Base-by-base conservation (phyloP, 441 rosid species). In the Jatropha multifida region DNA sequence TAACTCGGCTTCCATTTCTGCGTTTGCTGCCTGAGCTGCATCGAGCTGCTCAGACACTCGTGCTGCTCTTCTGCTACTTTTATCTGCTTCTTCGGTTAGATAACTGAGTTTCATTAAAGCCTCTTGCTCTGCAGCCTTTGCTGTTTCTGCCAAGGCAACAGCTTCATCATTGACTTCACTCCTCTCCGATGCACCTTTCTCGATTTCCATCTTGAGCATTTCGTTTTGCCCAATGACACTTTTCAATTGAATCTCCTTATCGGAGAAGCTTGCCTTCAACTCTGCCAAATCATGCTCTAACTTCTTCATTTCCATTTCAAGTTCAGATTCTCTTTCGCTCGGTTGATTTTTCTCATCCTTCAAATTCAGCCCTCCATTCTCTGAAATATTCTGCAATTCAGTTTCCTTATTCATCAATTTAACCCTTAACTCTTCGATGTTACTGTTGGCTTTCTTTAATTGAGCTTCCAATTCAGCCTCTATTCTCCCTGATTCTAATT, bases 1-100 rank as follows among this genome's bases (percentile, higher is more conserved):
- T 49, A 94, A 73, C 82, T 96, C 98, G 0, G 88, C 88, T 83
- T 96, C 97, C 85, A 91, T 73, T 78, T 92, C 99, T 0, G 87
- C 75, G 69, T 88, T 92, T 9, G 90, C 85, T 20, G 86, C 86
- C 76, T 91, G 99, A 7, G 87, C 90, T 71, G 98, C 92, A 48
- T 86, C 97, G 15, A 96, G 84, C 83, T 92, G 89, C 78, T 94
- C 94, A 2, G 83, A 84, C 20, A 87, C 87, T 4, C 88, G 83
- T 51, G 84, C 92, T 0, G 85, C 90, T 84, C 90, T 87, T 79
- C 86, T 85, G 78, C 84, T 84, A 52, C 88, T 96, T 78, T 84
- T 91, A 75, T 89, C 97, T 0, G 90, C 94, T 85, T 94, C 98
- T 69, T 89, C 98, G 0, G 84, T 86, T 62, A 89, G 48, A 76